phyloP scores from a whole-genome alignment of 176 grass and related monocot species.

The Dactylis glomerata region DNA sequence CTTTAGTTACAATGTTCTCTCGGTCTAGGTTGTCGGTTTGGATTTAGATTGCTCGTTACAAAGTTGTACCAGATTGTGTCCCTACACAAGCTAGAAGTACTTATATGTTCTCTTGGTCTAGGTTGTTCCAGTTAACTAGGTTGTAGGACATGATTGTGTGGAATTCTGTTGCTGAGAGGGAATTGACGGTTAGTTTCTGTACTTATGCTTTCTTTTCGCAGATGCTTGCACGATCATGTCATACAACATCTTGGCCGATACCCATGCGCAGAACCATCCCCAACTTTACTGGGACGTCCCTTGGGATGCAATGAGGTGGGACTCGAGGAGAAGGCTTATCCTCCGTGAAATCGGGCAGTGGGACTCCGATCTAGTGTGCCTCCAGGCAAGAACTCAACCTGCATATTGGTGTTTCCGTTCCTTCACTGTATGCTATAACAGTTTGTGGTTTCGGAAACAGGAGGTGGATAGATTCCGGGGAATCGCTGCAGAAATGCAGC shows the following conservation, averaged over 20 bases:
- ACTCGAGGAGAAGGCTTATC: conserved; percentile 72
- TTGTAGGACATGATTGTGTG: neutral
- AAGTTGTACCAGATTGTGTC: neutral
- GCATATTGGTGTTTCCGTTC: neutral
- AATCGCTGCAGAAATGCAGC: conserved; percentile 48
- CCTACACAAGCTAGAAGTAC: no score
- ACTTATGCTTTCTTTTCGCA: conserved; percentile 32
- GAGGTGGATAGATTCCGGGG: conserved; percentile 80
- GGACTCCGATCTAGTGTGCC: conserved; percentile 81
- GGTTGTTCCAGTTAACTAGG: no score
- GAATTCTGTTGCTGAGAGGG: neutral
- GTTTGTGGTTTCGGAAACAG: conserved; percentile 30
- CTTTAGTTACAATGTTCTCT: no score
- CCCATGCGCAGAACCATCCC: conserved; percentile 54
- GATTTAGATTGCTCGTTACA: neutral
- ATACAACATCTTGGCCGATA: conserved; percentile 87
- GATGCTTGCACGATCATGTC: conserved; percentile 75
- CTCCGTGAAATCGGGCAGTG: conserved; percentile 61
- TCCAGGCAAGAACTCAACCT: conserved; percentile 58
- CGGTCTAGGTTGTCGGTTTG: neutral
- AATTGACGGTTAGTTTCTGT: neutral
- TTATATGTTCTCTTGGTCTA: no score
- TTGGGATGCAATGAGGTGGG: conserved; percentile 61
- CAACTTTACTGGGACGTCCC: conserved; percentile 72
- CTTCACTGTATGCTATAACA: conserved; percentile 4